These are phyloP conservation scores for Mortierella sp. DNA, from an alignment of 371 early-diverging fungal species.

Conservation along the genomic window DNA sequence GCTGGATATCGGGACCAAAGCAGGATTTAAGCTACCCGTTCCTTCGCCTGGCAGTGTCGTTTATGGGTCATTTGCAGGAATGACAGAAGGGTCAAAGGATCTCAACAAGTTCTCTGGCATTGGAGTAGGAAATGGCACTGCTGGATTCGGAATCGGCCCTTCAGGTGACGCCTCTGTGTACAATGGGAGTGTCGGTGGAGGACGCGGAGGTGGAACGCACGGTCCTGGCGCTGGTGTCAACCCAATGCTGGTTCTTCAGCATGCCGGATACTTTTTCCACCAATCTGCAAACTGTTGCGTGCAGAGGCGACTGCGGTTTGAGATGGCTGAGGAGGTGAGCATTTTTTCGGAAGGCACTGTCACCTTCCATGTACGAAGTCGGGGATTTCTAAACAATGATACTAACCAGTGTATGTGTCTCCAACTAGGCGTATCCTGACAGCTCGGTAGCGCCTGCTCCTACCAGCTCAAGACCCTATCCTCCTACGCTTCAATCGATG, in stretches of 20 bases:
- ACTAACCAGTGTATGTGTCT: not conserved
- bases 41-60: slow-evolving; percentile 62
- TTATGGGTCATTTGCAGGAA: slow-evolving; percentile 47
- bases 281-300: slow-evolving; percentile 84
- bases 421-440: slow-evolving; percentile 33
- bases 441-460: slow-evolving; percentile 28
- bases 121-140: slow-evolving; percentile 25
- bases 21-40: slow-evolving; percentile 76
- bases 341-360: not conserved
- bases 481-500: slow-evolving; percentile 53
- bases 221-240: slow-evolving; percentile 60
- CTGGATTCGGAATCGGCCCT: slow-evolving; percentile 50
- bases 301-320: slow-evolving; percentile 74
- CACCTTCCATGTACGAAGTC: not conserved
- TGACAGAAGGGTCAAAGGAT: slow-evolving; percentile 53
- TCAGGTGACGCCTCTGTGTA: slow-evolving; percentile 40
- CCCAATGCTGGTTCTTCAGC: slow-evolving; percentile 81
- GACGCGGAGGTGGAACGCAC: slow-evolving; percentile 56
- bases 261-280: slow-evolving; percentile 89
- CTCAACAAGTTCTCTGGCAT: slow-evolving; percentile 53
- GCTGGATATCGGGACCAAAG: slow-evolving; percentile 76
- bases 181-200: slow-evolving; percentile 50
- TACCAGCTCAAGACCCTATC: slow-evolving; percentile 17
- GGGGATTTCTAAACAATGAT: not conserved
- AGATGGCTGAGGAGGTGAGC: slow-evolving; percentile 61